These are phyloP conservation scores for Floccularia luteovirens DNA, from an alignment of 768 basidiomycete genomes.

Conservation along the genomic window DNA sequence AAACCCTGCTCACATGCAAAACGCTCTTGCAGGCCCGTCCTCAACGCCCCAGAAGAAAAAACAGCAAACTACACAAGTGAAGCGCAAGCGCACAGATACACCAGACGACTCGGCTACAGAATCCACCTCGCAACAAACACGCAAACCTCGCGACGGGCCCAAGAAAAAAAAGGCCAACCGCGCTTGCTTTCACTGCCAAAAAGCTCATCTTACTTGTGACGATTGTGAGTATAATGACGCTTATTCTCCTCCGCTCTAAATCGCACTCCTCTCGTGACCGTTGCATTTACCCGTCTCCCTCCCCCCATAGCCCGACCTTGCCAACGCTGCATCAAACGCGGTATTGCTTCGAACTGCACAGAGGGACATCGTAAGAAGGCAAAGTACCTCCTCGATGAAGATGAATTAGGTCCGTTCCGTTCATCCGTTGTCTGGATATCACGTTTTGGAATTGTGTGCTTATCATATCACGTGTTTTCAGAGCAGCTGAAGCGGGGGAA, in stretches of 20 bases:
- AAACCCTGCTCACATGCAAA: slow-evolving; percentile 35
- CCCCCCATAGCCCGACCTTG: slow-evolving; percentile 81
- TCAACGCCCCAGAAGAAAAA: slow-evolving; percentile 29
- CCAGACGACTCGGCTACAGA: slow-evolving; percentile 48
- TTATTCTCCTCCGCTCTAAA: slow-evolving; percentile 10
- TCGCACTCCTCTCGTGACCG: slow-evolving; percentile 9
- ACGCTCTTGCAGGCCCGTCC: slow-evolving; percentile 37
- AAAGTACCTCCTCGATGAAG: slow-evolving; percentile 92
- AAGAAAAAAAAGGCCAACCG: slow-evolving; percentile 95
- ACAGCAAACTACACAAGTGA: slow-evolving; percentile 20
- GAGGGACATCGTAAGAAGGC: slow-evolving; percentile 98
- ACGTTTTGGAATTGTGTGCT: slow-evolving; percentile 15
- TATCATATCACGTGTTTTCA: slow-evolving; percentile 31
- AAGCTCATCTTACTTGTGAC: slow-evolving; percentile 97
- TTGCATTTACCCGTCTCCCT: slow-evolving; percentile 10
- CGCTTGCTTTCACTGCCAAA: slow-evolving; percentile 94
- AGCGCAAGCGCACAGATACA: slow-evolving; percentile 58
- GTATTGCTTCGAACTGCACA: slow-evolving; percentile 79
- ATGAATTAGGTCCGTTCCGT: slow-evolving; percentile 73
- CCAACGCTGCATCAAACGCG: slow-evolving; percentile 91
- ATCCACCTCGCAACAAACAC: slow-evolving; percentile 29
- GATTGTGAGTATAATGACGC: slow-evolving; percentile 77
- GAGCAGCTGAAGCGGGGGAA: slow-evolving; percentile 44
- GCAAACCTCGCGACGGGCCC: slow-evolving; percentile 64
- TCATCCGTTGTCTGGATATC: slow-evolving; percentile 11